These are phyloP conservation scores for Adansonia madagascariensis DNA, from an alignment of 441 rosid genomes.

Conservation along the genomic window DNA sequence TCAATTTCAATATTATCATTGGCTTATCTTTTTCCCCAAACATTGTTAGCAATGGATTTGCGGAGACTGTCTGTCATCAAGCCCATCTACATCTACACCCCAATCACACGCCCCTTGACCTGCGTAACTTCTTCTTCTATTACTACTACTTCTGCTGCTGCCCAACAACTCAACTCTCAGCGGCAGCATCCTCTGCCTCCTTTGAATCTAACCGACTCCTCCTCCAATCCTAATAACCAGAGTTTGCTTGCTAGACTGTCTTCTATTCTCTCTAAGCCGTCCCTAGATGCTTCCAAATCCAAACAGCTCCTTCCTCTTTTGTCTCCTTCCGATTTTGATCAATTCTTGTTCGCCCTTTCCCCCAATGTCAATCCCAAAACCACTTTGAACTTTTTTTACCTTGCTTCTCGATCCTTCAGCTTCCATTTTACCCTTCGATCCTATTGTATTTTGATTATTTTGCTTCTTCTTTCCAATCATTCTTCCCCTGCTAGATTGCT, in stretches of 20 bases:
- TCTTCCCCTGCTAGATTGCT: conserved; percentile 59
- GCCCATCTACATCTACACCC: conserved; percentile 31
- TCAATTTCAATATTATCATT: not conserved
- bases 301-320: conserved; percentile 46
- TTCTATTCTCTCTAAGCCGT: conserved; percentile 53
- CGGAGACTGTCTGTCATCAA: conserved; percentile 42
- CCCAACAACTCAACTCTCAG: not conserved
- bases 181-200: conserved; percentile 29
- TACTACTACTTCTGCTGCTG: not conserved
- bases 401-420: conserved; percentile 53
- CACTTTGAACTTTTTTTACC: conserved; percentile 58
- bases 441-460: conserved; percentile 62
- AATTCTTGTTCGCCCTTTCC: conserved; percentile 41
- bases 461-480: conserved; percentile 49
- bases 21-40: not conserved
- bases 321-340: conserved; percentile 66
- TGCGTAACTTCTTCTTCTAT: conserved; percentile 32
- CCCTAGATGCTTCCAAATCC: conserved; percentile 55
- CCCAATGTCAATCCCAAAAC: conserved; percentile 57
- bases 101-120: conserved; percentile 46
- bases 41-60: conserved; percentile 54
- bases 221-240: conserved; percentile 29
- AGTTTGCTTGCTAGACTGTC: conserved; percentile 45
- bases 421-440: conserved; percentile 67
- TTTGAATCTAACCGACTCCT: conserved; percentile 28